Evolutionary conservation across 1,284 basidiomycete species (phyloP), one percentile per base, ranked within the genome.

Genomic region (Melampsora larici-populina): DNA sequence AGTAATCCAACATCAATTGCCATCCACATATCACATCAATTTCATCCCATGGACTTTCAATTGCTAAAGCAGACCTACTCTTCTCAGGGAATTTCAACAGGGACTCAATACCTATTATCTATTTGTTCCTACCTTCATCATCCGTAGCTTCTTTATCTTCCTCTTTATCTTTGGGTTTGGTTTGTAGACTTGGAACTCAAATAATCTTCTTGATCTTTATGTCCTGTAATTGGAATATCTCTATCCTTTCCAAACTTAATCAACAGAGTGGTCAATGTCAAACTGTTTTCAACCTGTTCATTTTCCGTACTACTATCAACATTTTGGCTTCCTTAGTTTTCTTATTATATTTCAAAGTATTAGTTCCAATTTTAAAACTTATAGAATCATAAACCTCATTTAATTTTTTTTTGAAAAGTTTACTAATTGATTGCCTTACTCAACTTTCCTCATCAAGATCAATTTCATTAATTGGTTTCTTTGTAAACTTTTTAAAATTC

Each of bases 1-100:
- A 85, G 76, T 93, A 88, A 58, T 94, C 91, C 58, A 96, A 85
- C 29, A 97, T 85, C 0, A 87, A 88, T 81, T 93, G 88, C 94
- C 94, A 98, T 78, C 94, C 90, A 55, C 88, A 87, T 62, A 96
- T 86, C 0, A 88, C 85, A 0, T 91, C 82, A 29, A 94, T 86
- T 55, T 92, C 88, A 70, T 91, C 89, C 91, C 92, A 97, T 0
- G 99, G 86, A 0, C 92, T 92, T 79, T 97, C 93, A 4, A 97
- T 90, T 2, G 92, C 94, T 24, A 95, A 87, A 0, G 89, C 88
- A 2, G 83, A 81, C 49, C 83, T 82, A 55, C 81, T 83, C 15
- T 81, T 68, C 58, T 80, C 66, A 71, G 75, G 31, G 55, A 79
- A 73, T 40, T 72, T 13, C 15, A 15, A 62, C 9, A 36, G 46